phyloP scores from a whole-genome alignment of 2,329 filamentous ascomycete genomes.

The Fusarium fracticaudum region DNA sequence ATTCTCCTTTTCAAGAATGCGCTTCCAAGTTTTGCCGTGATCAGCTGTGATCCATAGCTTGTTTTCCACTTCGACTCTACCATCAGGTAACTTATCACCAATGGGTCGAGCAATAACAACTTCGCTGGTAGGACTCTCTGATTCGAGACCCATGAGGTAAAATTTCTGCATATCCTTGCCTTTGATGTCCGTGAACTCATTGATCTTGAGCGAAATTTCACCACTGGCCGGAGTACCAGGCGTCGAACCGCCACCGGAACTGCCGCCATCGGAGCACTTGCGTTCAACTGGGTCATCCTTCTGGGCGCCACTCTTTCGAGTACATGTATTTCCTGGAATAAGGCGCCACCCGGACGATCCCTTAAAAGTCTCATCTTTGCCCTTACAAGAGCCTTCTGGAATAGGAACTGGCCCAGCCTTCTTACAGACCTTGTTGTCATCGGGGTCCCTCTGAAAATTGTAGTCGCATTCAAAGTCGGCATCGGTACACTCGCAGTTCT shows the following conservation, averaged over 20 bases:
- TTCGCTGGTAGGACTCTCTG: constrained; percentile 74
- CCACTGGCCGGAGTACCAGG: constrained; percentile 68
- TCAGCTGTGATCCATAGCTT: constrained; percentile 79
- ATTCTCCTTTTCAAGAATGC: constrained; percentile 73
- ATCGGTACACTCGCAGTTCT: constrained; percentile 82
- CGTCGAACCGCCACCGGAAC: constrained; percentile 45
- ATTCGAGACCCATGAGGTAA: constrained; percentile 82
- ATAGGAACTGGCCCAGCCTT: constrained; percentile 68
- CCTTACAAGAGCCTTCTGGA: constrained; percentile 78
- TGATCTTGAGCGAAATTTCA: constrained; percentile 69
- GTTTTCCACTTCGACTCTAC: constrained; percentile 55
- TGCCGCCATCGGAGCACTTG: constrained; percentile 73
- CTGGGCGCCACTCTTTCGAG: constrained; percentile 66
- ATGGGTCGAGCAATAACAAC: constrained; percentile 68
- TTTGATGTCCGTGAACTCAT: constrained; percentile 67
- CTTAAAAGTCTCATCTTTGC: constrained; percentile 75
- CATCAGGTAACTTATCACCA: constrained; percentile 44
- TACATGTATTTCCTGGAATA: constrained; percentile 85
- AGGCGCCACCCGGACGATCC: constrained; percentile 91
- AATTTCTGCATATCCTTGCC: constrained; percentile 63
- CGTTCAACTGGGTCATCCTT: constrained; percentile 79
- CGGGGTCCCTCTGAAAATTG: constrained; percentile 77
- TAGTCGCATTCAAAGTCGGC: constrained; percentile 96
- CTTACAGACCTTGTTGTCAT: constrained; percentile 75
- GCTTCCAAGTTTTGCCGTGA: constrained; percentile 88